Evolutionary conservation across 495 filamentous ascomycete species (phyloP), one percentile per base, ranked within the genome.

Genomic region (Aspergillus avenaceus): DNA sequence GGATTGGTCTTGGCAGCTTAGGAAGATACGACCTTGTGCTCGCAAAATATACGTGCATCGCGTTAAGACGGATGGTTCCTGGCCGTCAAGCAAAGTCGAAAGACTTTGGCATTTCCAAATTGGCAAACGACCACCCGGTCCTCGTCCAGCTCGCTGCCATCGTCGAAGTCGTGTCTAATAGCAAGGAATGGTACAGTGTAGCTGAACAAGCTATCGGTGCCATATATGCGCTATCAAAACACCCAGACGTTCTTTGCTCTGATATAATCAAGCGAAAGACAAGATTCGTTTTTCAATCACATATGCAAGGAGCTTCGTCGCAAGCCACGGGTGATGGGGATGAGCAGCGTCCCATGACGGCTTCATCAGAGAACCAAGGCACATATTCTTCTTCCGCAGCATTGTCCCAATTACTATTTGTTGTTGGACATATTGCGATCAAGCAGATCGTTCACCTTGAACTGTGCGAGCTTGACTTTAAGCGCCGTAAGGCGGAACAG

Each of bases 361-460:
- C 71, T 32, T 66, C 72, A 7, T 58, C 49, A 2, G 66, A 70
- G 2, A 54, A 29, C 16, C 66, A 67, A 29, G 55, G 37, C 6
- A 41, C 66, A 21, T 74, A 63, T 31, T 59, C 63, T 13, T 78
- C 79, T 9, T 83, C 88, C 4, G 78, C 88, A 25, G 85, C 81
- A 1, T 76, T 99, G 0, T 93, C 92, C 0, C 95, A 97, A 54
- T 78, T 99, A 2, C 77, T 99, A 5, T 99, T 96, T 67, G 84
- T 96, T 44, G 92, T 98, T 45, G 93, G 92, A 5, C 92, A 98
- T 61, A 88, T 97, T 50, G 91, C 92, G 24, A 90, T 98, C 70
- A 98, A 98, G 66, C 93, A 99, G 59, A 99, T 97, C 51, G 93
- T 99, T n/a, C 95, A 99, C 65, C 77, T 99, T n/a, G 93, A 99